Evolutionary conservation across 371 early-diverging fungal species (phyloP), one percentile per base, ranked within the genome.

Genomic region (Mucor sp.): DNA sequence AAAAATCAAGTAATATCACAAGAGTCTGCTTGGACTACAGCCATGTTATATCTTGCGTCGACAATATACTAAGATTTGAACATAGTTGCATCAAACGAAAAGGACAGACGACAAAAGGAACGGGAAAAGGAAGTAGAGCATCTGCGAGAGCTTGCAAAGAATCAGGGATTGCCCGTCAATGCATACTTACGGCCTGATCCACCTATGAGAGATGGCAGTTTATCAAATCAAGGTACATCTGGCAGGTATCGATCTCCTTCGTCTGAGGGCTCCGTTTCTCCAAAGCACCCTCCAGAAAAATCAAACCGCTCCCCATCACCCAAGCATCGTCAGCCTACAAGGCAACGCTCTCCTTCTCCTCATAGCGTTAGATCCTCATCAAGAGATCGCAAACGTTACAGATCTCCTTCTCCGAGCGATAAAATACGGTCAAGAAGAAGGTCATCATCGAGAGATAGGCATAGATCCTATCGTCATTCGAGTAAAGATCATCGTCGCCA

Each of bases 1-100:
- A 79, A 63, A 80, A 78, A 62, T 77, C 76, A 68, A 84, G 81
- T 84, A 72, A 72, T 63, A 47, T 33, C 6, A 43, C 17, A 12
- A 15, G 11, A 61, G 14, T 21, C 28, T 25, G 4, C 53, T 12
- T 12, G 6, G 50, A 28, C 27, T 30, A 19, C 23, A 53, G 15
- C 12, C 7, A 32, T 62, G 27, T 25, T 43, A 59, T 56, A 59
- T 47, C 15, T n/a, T 53, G 14, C 53, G 17, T 41, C 15, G 4
- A 27, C 25, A 4, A 27, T 6, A 3, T 25, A 43, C 35, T 50
- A 37, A 37, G 14, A 6, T 9, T 30, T 58, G 8, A 33, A 9
- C 62, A 44, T 66, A 81, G 79, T 81, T 63, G 66, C 69, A 55
- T 74, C 65, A 7, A 77, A 78, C 32, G 75, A 78, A 65, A 65